Evolutionary conservation across 192 early-diverging fungal genomes (phyloP).

Genomic region (Coemansia asiatica): DNA sequence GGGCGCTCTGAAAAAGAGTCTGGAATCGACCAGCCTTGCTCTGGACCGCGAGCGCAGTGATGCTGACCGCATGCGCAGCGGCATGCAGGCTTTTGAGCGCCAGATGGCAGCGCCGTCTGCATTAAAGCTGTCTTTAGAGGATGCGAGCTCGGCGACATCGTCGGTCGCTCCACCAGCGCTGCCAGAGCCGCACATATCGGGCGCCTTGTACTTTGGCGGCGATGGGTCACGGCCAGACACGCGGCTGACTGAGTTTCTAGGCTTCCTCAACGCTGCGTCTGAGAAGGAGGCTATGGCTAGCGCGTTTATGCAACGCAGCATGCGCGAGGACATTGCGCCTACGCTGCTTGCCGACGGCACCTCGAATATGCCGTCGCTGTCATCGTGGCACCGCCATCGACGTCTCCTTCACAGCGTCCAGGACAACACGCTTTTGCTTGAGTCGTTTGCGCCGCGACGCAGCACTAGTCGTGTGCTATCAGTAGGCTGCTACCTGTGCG

Average conservation of each 20-base stretch:
- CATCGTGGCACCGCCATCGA: constrained; percentile 40
- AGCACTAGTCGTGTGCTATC: constrained; percentile 30
- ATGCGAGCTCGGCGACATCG: constrained; percentile 9
- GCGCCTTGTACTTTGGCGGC: constrained; percentile 38
- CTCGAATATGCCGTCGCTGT: constrained; percentile 27
- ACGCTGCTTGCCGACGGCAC: constrained; percentile 31
- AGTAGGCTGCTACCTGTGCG: constrained; percentile 45
- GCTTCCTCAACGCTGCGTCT: constrained; percentile 33
- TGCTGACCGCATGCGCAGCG: constrained; percentile 24
- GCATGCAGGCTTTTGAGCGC: constrained; percentile 35
- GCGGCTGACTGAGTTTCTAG: constrained; percentile 46
- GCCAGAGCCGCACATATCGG: constrained; percentile 32
- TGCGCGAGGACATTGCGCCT: constrained; percentile 50
- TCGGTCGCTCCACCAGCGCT: neutral
- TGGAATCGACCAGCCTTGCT: constrained; percentile 24
- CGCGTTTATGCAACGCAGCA: constrained; percentile 47
- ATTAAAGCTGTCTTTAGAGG: constrained; percentile 2
- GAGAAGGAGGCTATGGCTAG: constrained; percentile 35
- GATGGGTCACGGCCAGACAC: constrained; percentile 38
- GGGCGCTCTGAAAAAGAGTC: constrained; percentile 33
- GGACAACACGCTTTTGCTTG: constrained; percentile 42
- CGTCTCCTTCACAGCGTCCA: constrained; percentile 40
- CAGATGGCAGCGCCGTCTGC: constrained; percentile 10
- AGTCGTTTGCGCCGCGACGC: constrained; percentile 41
- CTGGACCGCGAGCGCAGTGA: constrained; percentile 36